phyloP scores from a whole-genome alignment of 257 asterid genomes.

The Solanum medicagineum region DNA sequence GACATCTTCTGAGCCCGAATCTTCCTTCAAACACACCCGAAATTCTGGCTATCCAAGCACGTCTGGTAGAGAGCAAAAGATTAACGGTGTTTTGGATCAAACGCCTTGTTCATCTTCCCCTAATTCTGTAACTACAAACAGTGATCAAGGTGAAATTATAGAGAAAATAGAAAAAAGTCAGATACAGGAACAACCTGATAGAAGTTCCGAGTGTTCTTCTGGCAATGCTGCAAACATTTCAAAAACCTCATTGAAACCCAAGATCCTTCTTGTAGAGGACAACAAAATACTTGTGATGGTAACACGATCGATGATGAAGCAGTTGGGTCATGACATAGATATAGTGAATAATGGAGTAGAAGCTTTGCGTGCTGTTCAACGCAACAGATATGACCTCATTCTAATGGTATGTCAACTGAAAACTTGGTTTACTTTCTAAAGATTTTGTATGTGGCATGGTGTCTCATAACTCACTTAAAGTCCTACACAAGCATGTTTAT shows the following conservation, averaged over 20 bases:
- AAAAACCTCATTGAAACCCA: conserved; percentile 29
- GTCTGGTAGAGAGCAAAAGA: not conserved
- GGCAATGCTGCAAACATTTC: conserved; percentile 20
- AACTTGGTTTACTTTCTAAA: not conserved
- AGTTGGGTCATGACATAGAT: conserved; percentile 53
- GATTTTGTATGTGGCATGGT: not conserved
- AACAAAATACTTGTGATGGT: conserved; percentile 79
- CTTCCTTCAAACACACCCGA: conserved; percentile 1
- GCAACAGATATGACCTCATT: conserved; percentile 42
- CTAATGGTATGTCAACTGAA: conserved; percentile 45
- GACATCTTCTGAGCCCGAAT: conserved; percentile 19
- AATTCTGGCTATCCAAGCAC: conserved; percentile 9
- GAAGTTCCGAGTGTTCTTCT: conserved; percentile 35
- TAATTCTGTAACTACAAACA: conserved; percentile 4
- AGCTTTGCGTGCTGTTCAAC: conserved; percentile 61
- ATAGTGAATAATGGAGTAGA: conserved; percentile 68
- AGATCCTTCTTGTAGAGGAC: conserved; percentile 83
- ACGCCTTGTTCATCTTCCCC: conserved; percentile 4
- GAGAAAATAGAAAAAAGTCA: conserved; percentile 17
- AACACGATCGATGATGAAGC: conserved; percentile 73
- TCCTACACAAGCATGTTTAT: not conserved
- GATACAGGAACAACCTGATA: conserved; percentile 2
- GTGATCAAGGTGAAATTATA: conserved; percentile 5
- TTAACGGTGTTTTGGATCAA: not conserved
- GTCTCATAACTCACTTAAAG: not conserved